Evolutionary conservation across 2,329 filamentous ascomycete species (phyloP), one percentile per base, ranked within the genome.

Genomic region (Plenodomus lindquistii): DNA sequence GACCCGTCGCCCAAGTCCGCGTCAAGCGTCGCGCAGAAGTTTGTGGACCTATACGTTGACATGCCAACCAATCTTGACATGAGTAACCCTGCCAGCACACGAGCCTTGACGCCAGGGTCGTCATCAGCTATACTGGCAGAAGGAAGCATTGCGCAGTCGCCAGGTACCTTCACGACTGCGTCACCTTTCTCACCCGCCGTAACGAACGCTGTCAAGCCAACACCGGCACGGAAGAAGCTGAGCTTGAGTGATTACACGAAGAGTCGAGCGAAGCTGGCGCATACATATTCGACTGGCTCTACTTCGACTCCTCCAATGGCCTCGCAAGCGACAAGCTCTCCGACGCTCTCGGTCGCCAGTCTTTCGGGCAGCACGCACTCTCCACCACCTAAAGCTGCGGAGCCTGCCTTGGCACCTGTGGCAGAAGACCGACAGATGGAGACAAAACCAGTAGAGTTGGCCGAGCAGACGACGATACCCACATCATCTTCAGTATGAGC

Each of bases 241-340:
- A 79, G 76, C 52, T 56, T 80, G n/a, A 78, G 76, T 54, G 77
- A 79, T 44, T 80, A 79, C 49, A 78, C 75, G 4, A 76, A 72
- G 42, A 69, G 76, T 40, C 73, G 65, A 46, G 76, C 75, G 47
- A 72, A 73, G 44, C 52, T 70, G 37, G 65, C 65, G 5, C 66
- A 69, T 38, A 64, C 59, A 27, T 57, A 67, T 17, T 55, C 61
- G 8, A 55, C 63, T 4, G 55, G 59, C 31, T 49, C 60, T 21
- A 59, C 49, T 37, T 52, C 59, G 20, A 63, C 61, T 9, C 59
- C 65, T 24, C 55, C 65, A 36, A 50, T 60, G 18, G 52, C 49
- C 19, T 61, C 59, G 8, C 65, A 67, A 21, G 59, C 62, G 17
- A 63, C 59, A 31, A 65, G 57, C 46, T 71, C 67, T 15, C 68